Evolutionary conservation across 1,284 basidiomycete genomes (phyloP).

Genomic region (Peniophora sp.): DNA sequence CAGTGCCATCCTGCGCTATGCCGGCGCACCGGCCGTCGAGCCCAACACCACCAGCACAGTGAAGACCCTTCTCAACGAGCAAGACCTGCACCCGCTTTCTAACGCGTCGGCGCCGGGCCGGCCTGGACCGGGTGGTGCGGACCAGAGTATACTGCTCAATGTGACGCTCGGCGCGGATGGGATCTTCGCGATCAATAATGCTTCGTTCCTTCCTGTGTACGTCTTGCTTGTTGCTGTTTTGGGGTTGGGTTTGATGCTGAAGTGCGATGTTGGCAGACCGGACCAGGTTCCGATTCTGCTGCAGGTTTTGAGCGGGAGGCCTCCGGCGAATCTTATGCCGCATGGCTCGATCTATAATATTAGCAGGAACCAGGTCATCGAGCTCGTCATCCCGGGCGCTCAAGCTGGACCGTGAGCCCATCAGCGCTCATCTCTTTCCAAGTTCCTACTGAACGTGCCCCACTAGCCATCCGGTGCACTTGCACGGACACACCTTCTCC

Average conservation of each 20-base stretch:
- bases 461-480: constrained; percentile 6
- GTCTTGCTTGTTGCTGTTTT: constrained; percentile 1
- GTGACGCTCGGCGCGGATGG: not conserved
- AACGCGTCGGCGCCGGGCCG: constrained; percentile 15
- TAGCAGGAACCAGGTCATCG: constrained; percentile 5
- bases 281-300: constrained; percentile 10
- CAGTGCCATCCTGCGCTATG: constrained; percentile 47
- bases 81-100: constrained; percentile 12
- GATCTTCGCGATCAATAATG: constrained; percentile 1
- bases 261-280: no score
- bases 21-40: constrained; percentile 32
- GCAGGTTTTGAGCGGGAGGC: constrained; percentile 7
- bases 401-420: not conserved
- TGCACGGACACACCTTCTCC: constrained; percentile 16
- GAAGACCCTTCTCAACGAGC: constrained; percentile 18
- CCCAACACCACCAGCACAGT: constrained; percentile 28
- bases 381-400: constrained; percentile 6
- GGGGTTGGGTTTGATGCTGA: no score
- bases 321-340: constrained; percentile 6
- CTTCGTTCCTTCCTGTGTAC: not conserved
- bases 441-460: not conserved
- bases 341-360: constrained; percentile 7
- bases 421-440: not conserved
- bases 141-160: not conserved
- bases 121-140: constrained; percentile 5